Percentiles rank a stretch among this genome's conserved stretches.
These are phyloP conservation scores for Mycena polygramma DNA, from an alignment of 768 basidiomycete species.

Conservation along the genomic window DNA sequence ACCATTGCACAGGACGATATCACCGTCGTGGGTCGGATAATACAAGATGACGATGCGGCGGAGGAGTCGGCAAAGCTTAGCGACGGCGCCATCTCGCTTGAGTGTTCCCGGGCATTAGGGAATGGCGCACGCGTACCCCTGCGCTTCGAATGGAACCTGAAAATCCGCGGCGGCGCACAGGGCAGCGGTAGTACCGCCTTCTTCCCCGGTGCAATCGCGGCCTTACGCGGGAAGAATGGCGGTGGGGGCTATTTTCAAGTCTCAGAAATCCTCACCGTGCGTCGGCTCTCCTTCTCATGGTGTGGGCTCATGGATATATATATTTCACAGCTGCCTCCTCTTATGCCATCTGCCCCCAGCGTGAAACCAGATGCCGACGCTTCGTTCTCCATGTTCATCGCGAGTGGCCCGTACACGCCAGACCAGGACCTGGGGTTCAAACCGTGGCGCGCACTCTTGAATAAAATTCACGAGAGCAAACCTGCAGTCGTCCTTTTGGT, in stretches of 20 bases:
- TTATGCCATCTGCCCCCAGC: constrained; percentile 57
- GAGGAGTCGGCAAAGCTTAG: constrained; percentile 73
- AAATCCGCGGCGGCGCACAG: constrained; percentile 72
- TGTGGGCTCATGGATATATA: constrained; percentile 1
- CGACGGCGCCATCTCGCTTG: constrained; percentile 81
- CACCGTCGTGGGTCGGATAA: constrained; percentile 81
- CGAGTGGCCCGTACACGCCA: constrained; percentile 88
- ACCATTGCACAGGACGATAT: constrained; percentile 66
- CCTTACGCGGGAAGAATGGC: constrained; percentile 90
- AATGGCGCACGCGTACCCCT: constrained; percentile 77
- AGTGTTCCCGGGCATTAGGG: constrained; percentile 84
- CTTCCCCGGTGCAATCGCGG: constrained; percentile 92
- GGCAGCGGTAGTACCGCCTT: constrained; percentile 78
- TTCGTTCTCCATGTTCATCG: constrained; percentile 75
- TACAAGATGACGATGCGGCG: constrained; percentile 72
- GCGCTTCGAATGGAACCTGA: constrained; percentile 74
- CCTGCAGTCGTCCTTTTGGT: constrained; percentile 89
- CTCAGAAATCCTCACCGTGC: constrained; percentile 83
- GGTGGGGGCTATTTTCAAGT: constrained; percentile 91
- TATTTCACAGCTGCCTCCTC: constrained; percentile 71
- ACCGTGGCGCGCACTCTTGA: constrained; percentile 74
- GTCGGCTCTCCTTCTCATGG: constrained; percentile 42
- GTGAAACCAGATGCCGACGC: constrained; percentile 45
- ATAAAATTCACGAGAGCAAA: constrained; percentile 68
- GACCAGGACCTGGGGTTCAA: constrained; percentile 84